Percentiles rank a stretch among this genome's conserved stretches.
Conservation (phyloP, 1,139 yeast species). For the Lodderomyces elongisporus region DNA sequence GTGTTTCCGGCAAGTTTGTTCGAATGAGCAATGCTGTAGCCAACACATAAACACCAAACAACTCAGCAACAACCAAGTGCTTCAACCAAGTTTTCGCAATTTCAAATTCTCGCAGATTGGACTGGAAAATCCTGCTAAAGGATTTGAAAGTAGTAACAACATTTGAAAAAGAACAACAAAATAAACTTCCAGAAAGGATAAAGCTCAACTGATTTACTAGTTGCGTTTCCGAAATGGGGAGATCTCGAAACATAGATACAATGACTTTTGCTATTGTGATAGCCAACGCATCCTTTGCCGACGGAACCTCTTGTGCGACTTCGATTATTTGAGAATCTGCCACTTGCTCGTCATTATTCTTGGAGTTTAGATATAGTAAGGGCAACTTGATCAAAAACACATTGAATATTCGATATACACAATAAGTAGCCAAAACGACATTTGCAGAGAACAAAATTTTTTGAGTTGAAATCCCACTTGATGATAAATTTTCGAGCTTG, state of each 20-base stretch:
- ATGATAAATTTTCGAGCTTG: constrained; percentile 10
- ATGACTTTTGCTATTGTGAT: constrained; percentile 57
- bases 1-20: constrained; percentile 63
- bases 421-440: constrained; percentile 50
- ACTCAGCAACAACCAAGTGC: constrained; percentile 57
- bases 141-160: constrained; percentile 50
- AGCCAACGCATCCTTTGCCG: constrained; percentile 54
- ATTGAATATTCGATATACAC: constrained; percentile 57
- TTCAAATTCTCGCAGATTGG: neutral
- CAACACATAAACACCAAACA: constrained; percentile 72
- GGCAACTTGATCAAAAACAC: constrained; percentile 42
- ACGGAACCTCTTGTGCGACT: constrained; percentile 10
- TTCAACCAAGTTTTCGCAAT: constrained; percentile 31
- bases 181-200: constrained; percentile 58
- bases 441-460: constrained; percentile 10
- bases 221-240: constrained; percentile 42
- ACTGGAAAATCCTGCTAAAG: constrained; percentile 25
- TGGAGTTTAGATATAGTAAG: constrained; percentile 11
- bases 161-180: constrained; percentile 63
- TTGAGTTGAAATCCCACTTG: constrained; percentile 7
- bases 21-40: constrained; percentile 77
- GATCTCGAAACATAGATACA: constrained; percentile 20
- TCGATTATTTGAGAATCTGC: constrained; percentile 6
- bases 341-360: neutral
- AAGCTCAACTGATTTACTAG: constrained; percentile 63